Base-by-base conservation (phyloP, 768 basidiomycete genomes). In the Leccinum barrowsii region DNA sequence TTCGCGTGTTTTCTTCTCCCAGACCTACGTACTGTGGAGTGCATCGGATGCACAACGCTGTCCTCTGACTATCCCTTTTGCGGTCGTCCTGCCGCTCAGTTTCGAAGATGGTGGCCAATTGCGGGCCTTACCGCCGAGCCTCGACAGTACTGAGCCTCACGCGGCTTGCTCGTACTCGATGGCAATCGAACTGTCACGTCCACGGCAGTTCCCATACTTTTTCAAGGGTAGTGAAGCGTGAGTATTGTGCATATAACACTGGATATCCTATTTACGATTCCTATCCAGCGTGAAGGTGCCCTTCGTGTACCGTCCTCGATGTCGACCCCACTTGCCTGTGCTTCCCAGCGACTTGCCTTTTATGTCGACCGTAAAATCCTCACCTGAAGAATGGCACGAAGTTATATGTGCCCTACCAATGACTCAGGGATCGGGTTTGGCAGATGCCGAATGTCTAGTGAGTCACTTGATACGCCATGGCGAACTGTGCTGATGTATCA, bases 371-470 rank as follows among this genome's bases (percentile, higher is more conserved):
- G 68, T 89, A 56, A 88, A 88, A 67, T 73, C 77, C 0, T 74
- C 78, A 4, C 86, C 87, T 7, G 87, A 86, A 65, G 87, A 89
- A 66, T 89, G 85, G 85, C 71, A 76, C 71, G 65, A 86, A 80
- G 67, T 77, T 65, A 70, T 74, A 12, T 76, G 78, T 28, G 67
- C 68, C n/a, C 66, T 87, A 63, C 69, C 76, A 47, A 74, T 75
- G 28, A 73, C 76, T 17, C 60, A 66, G 19, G 63, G 65, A 5
- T 73, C 77, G 2, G 59, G 64, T 8, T 52, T 78, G 19, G 67
- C 73, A 15, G 78, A 80, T 17, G 70, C 82, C 4, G 70, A 82
- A 56, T 77, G 78, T 62, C 79, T 85, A 62, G 86, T 86, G 72
- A 63, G 74, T 47, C 15, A 55, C 35, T 2, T 24, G 12, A 11